These are phyloP conservation scores for Echium plantagineum DNA, from an alignment of 257 asterid genomes.

Conservation along the genomic window DNA sequence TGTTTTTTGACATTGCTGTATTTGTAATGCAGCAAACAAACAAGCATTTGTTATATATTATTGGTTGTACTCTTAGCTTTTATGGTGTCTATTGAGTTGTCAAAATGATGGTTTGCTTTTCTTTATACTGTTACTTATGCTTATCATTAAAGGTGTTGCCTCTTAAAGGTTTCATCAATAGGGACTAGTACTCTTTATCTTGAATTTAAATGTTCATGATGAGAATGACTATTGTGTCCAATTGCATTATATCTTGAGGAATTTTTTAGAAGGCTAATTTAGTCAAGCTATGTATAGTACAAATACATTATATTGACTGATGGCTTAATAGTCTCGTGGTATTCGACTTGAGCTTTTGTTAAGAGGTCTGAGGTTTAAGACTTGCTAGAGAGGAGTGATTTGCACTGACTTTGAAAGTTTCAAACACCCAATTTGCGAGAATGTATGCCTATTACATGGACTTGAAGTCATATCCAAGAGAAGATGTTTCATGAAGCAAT, in stretches of 20 bases:
- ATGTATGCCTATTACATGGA: too few relatives aligned
- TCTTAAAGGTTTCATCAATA: conserved; percentile 20
- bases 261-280: background rate
- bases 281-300: background rate
- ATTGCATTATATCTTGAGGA: background rate
- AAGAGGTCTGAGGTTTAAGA: too few relatives aligned
- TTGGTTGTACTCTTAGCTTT: background rate
- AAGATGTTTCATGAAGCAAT: too few relatives aligned
- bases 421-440: too few relatives aligned
- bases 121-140: conserved; percentile 35
- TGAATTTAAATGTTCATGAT: conserved; percentile 20
- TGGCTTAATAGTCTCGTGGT: too few relatives aligned
- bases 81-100: conserved; percentile 12
- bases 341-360: too few relatives aligned
- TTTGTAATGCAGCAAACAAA: conserved; percentile 7
- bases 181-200: conserved; percentile 14
- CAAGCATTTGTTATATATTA: background rate
- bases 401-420: too few relatives aligned
- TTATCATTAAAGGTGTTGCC: conserved; percentile 26
- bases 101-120: conserved; percentile 19
- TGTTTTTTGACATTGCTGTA: conserved; percentile 29
- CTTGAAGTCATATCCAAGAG: too few relatives aligned
- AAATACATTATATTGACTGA: too few relatives aligned
- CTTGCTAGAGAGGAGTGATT: too few relatives aligned
- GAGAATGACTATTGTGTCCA: conserved; percentile 23